Base-by-base conservation (phyloP, 306 rosid species). In the Vigna radiata region DNA sequence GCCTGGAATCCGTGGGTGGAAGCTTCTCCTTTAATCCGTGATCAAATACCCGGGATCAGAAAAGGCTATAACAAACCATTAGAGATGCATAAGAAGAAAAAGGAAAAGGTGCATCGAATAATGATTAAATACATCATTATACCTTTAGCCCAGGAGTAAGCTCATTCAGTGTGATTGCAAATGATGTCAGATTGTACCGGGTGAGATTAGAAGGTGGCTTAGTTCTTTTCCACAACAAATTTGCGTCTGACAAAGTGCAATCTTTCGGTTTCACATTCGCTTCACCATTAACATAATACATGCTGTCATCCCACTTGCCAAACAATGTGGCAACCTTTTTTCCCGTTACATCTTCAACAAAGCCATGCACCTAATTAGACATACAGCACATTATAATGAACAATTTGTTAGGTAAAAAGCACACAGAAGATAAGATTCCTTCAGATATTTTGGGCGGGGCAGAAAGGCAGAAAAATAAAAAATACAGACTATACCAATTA, bases 1-100 rank as follows among this genome's bases (percentile, higher is more conserved):
- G 88, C 87, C 99, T 88, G 59, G 99, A 95, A 88, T 95, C 99
- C 73, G 99, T 95, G 78, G 99, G 96, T 36, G 99, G 99, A 67
- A 95, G 99, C 85, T 90, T 95, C 91, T 89, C 99, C 99, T 95
- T 86, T 88, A 90, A 95, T 87, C 93, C 93, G 90, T 88, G 89
- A 92, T 88, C 90, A 95, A 91, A 95, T 82, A 87, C 89, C 93
- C 86, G 41, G 87, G 80, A 95, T 92, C 91, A 92, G 97, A 90
- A 81, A 88, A 81, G 84, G 86, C 90, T 86, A 91, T 82, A 82
- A 83, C 77, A 87, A 79, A 73, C 78, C 73, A 85, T 79, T 78
- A 90, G 88, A 84, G 60, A 84, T 87, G 89, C 88, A 79, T 74
- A 75, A 44, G 77, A 81, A 85, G 78, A 73, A 73, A 80, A 85